Evolutionary conservation across 495 filamentous ascomycete genomes (phyloP), one percentile per base, ranked within the genome.

Genomic region (Lasiosphaeria ovina): DNA sequence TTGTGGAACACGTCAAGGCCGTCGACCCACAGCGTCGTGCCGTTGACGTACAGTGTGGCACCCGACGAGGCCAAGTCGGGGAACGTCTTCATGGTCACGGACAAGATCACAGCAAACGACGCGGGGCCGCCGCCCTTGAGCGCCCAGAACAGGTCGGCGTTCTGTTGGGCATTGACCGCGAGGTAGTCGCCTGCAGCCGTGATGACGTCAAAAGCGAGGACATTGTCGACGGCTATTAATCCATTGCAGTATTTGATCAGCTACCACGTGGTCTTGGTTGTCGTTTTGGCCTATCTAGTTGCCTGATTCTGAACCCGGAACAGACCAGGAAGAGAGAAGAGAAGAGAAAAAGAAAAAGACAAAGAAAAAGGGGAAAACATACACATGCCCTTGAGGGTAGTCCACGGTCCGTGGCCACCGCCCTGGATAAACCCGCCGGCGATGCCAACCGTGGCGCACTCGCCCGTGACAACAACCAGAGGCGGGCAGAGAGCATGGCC

Each of bases 381-480:
- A 35, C 68, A 85, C 0, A 90, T 67, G 0, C 88, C 88, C 59
- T 83, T 84, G 3, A 74, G 73, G 0, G 81, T 79, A 9, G 70
- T 67, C 8, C 90, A 76, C 0, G 82, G 72, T 6, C 77, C 79
- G 64, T 88, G 85, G 3, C 88, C 88, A n/a, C 86, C 87, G 4
- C 85, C 86, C 66, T 84, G 82, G 17, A 75, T 79, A 60, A 83
- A 82, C 3, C 80, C 80, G 36, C 77, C 82, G 0, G 73, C 75
- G 35, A 73, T 55, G 34, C 80, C 82, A 4, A 85, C 82, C 3
- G 78, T 82, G 0, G 71, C 69, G 60, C 77, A 81, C 50, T 78
- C 74, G 2, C 76, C 78, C 5, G 78, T 83, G 4, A 86, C 77
- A 11, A 81, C 73, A 14, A 70, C 72, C 6, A 82, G 61, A 1